Evolutionary conservation across 2,329 filamentous ascomycete species (phyloP).

Genomic region (Venturiaceae sp.): DNA sequence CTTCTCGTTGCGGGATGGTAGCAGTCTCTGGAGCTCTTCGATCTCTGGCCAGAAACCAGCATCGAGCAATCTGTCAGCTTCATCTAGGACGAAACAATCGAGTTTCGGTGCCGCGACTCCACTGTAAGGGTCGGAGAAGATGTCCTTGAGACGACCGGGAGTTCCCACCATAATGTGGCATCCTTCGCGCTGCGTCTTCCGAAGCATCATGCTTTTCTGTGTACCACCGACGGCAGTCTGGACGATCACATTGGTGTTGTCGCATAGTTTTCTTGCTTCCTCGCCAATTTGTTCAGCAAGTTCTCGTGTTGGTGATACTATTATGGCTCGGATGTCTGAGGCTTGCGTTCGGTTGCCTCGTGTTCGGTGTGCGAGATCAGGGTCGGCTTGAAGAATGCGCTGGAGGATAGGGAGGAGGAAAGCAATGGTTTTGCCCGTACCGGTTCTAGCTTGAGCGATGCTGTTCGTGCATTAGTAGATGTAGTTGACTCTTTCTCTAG

Average conservation of each 20-base stretch:
- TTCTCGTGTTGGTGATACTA: slow-evolving; percentile 55
- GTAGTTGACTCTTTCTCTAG: neutral
- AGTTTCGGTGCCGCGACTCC: slow-evolving; percentile 55
- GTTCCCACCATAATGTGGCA: slow-evolving; percentile 89
- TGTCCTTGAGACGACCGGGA: slow-evolving; percentile 76
- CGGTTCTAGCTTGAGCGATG: slow-evolving; percentile 88
- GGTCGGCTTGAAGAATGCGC: slow-evolving; percentile 58
- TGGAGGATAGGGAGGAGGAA: slow-evolving; percentile 84
- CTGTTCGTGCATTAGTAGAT: slow-evolving; percentile 18
- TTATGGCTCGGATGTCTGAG: slow-evolving; percentile 47
- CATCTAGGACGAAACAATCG: slow-evolving; percentile 52
- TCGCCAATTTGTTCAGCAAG: slow-evolving; percentile 54
- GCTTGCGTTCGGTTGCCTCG: slow-evolving; percentile 38
- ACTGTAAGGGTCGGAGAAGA: slow-evolving; percentile 56
- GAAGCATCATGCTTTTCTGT: slow-evolving; percentile 59
- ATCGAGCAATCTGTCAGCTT: slow-evolving; percentile 59
- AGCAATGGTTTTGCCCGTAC: slow-evolving; percentile 91
- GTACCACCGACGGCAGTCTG: slow-evolving; percentile 88
- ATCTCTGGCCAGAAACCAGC: slow-evolving; percentile 42
- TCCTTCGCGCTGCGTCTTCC: slow-evolving; percentile 58
- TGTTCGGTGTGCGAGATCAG: slow-evolving; percentile 43
- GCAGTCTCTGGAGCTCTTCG: slow-evolving; percentile 32
- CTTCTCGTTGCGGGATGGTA: slow-evolving; percentile 55
- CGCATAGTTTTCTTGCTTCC: slow-evolving; percentile 62
- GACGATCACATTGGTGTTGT: slow-evolving; percentile 56